Conservation (phyloP, 805 yeast genomes). For the Yamadazyma phyllophila region DNA sequence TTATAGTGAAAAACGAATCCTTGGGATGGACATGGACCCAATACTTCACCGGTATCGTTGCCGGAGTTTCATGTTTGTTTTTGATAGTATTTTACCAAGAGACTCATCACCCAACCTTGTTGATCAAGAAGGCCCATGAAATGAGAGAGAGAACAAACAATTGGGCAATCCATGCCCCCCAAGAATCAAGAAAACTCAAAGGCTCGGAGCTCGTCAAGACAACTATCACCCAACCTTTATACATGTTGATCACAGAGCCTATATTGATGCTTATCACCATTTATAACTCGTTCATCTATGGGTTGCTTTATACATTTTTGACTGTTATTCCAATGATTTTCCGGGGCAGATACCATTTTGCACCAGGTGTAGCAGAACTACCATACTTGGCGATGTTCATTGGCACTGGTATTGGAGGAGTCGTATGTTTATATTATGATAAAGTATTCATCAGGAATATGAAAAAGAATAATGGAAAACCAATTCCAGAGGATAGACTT, state of each 20-base stretch:
- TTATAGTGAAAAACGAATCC: slow-evolving; percentile 35
- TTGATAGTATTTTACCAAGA: slow-evolving; percentile 34
- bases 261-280: slow-evolving; percentile 44
- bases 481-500: slow-evolving; percentile 78
- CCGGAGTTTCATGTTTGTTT: slow-evolving; percentile 29
- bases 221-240: slow-evolving; percentile 37
- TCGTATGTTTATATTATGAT: slow-evolving; percentile 53
- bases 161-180: slow-evolving; percentile 41
- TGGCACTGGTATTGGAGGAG: slow-evolving; percentile 64
- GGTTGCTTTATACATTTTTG: slow-evolving; percentile 44
- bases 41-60: slow-evolving; percentile 48
- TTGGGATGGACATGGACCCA: slow-evolving; percentile 59
- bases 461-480: slow-evolving; percentile 49
- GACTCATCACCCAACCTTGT: slow-evolving; percentile 40
- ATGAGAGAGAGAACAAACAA: slow-evolving; percentile 41
- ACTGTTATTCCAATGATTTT: slow-evolving; percentile 48
- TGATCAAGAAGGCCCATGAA: slow-evolving; percentile 29
- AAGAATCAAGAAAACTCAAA: slow-evolving; percentile 30
- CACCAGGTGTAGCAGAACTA: slow-evolving; percentile 64
- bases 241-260: slow-evolving; percentile 40
- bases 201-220: slow-evolving; percentile 33
- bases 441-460: slow-evolving; percentile 47
- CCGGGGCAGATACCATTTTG: slow-evolving; percentile 53
- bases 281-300: slow-evolving; percentile 50
- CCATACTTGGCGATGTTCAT: slow-evolving; percentile 77